Conservation (phyloP, 129 eudicot species). For the Daucus carota region DH1_v3.0 NC_030386.2:28408501-28409000, state of each 20-base stretch:
- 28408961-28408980: not conserved
- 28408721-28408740: conserved; percentile 99
- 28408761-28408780: conserved; percentile 92
- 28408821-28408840: conserved; percentile 69
- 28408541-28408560: not conserved
- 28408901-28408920: not conserved
- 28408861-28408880: not conserved
- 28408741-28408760: conserved; percentile 95
- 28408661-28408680: conserved; percentile 90
- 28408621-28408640: conserved; percentile 97
- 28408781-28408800: conserved; percentile 78
- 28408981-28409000: not conserved
- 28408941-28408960: not conserved
- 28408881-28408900: too few species aligned
- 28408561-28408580: not conserved
- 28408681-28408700: conserved; percentile 61
- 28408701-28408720: conserved; percentile 92
- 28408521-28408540: not conserved
- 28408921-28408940: not conserved
- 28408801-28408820: conserved; percentile 84
- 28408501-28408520: conserved; percentile 30
- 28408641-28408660: conserved; percentile 97
- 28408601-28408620: conserved; percentile 85
- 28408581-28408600: conserved; percentile 75
- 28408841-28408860: not conserved